A percentile compares a stretch with the other conserved stretches of the same genome.
These are phyloP conservation scores for Cymbopogon citratus DNA, from an alignment of 176 grass and related monocot genomes.

Conservation along the genomic window DNA sequence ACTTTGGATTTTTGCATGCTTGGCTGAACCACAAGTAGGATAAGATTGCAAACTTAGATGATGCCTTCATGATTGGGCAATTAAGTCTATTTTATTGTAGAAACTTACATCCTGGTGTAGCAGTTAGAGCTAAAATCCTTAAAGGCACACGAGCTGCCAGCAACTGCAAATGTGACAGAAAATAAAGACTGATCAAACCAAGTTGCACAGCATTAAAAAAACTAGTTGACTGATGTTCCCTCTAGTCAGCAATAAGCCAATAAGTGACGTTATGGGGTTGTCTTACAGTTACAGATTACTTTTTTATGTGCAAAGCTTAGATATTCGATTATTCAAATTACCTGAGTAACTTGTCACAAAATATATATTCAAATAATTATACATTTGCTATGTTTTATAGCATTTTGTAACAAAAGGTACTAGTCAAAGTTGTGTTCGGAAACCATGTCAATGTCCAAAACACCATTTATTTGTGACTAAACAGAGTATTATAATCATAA, in stretches of 20 bases:
- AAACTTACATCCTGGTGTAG: constrained; percentile 94
- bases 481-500: background rate
- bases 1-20: constrained; percentile 58
- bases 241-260: background rate
- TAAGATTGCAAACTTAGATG: constrained; percentile 14
- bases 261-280: background rate
- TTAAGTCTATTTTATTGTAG: constrained; percentile 9
- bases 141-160: constrained; percentile 56
- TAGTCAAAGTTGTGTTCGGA: background rate
- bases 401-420: background rate
- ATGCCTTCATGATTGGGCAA: constrained; percentile 5
- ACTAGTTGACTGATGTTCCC: constrained; percentile 9
- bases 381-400: background rate
- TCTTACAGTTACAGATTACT: background rate
- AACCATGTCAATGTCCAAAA: background rate
- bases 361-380: background rate
- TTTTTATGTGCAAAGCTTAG: background rate
- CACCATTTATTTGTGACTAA: background rate
- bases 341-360: background rate
- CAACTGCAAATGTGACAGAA: constrained; percentile 55
- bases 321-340: background rate
- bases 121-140: constrained; percentile 94
- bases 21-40: constrained; percentile 45
- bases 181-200: constrained; percentile 15
- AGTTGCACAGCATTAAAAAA: background rate